A percentile compares a stretch with the other conserved stretches of the same genome.
Evolutionary conservation across 1,284 basidiomycete species (phyloP).

Genomic region (Pisolithus thermaeus): DNA sequence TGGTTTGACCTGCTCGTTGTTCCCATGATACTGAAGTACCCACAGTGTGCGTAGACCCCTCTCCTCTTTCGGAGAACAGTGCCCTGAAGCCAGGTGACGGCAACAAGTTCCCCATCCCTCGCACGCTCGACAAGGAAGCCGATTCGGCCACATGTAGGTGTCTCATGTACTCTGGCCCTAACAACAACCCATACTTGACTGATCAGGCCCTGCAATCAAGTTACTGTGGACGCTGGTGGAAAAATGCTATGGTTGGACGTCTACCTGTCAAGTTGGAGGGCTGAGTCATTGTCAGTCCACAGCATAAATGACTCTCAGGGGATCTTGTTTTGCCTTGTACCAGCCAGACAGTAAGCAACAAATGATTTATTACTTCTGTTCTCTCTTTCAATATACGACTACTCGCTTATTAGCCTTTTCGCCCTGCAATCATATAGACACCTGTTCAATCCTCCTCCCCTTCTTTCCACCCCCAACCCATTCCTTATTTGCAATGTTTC

Average conservation of each 20-base stretch:
- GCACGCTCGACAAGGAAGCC: conserved; percentile 75
- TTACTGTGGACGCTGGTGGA: too few species aligned
- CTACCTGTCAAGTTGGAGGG: too few species aligned
- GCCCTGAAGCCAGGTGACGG: conserved; percentile 41
- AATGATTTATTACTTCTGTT: neutral
- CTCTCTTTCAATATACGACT: neutral
- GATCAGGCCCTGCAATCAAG: conserved; percentile 49
- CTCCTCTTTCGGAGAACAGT: conserved; percentile 38
- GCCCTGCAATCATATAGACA: conserved; percentile 20
- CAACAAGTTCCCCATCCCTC: conserved; percentile 61
- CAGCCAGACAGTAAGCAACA: too few species aligned
- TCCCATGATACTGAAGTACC: conserved; percentile 70
- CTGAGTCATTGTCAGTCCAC: too few species aligned
- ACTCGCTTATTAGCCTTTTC: neutral
- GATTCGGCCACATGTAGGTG: conserved; percentile 78
- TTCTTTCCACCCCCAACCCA: conserved; percentile 6
- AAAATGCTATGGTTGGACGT: conserved; percentile 16
- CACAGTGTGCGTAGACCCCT: conserved; percentile 53
- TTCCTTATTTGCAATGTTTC: conserved; percentile 36
- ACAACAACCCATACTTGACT: conserved; percentile 73
- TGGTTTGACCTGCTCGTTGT: conserved; percentile 39
- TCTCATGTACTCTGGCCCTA: conserved; percentile 74
- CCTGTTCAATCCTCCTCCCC: neutral
- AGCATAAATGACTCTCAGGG: too few species aligned
- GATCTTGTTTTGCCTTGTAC: too few species aligned